Evolutionary conservation across 495 filamentous ascomycete species (phyloP).

Genomic region (Melanomma pulvis-pyrius): DNA sequence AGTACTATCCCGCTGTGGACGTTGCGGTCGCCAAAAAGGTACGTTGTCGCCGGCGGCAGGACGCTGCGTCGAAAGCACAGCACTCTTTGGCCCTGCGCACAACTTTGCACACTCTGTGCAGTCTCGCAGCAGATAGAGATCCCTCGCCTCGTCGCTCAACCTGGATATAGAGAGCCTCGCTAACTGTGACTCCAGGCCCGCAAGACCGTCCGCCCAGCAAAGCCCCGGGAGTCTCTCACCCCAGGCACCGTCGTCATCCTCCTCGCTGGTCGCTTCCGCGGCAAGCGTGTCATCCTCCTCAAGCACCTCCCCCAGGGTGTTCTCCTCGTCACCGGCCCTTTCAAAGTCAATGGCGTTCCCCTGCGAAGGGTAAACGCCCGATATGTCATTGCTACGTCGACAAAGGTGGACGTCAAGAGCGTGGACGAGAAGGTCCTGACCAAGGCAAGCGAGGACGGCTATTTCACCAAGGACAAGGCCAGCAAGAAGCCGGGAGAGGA

Average conservation of each 20-base stretch:
- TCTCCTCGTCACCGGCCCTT: constrained; percentile 97
- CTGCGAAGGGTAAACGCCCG: constrained; percentile 96
- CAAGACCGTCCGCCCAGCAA: constrained; percentile 85
- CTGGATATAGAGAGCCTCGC: constrained; percentile 18
- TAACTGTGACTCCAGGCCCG: constrained; percentile 66
- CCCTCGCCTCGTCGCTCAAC: neutral
- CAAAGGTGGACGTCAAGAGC: constrained; percentile 81
- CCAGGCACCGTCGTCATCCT: constrained; percentile 97
- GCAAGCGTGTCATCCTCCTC: constrained; percentile 98
- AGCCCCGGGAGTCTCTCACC: constrained; percentile 80
- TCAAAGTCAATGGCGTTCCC: constrained; percentile 99
- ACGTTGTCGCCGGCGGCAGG: constrained; percentile 41
- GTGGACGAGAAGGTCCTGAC: constrained; percentile 81
- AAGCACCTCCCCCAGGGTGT: constrained; percentile 95
- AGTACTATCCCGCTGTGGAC: constrained; percentile 99
- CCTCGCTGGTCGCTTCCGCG: constrained; percentile 98
- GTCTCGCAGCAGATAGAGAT: neutral
- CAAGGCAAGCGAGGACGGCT: constrained; percentile 79
- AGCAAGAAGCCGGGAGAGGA: constrained; percentile 90
- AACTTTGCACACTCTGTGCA: neutral
- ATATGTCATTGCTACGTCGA: constrained; percentile 98
- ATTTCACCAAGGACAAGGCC: constrained; percentile 94
- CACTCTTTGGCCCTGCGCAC: neutral
- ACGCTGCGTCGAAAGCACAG: neutral
- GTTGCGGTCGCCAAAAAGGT: constrained; percentile 91